Percentiles rank a stretch among this genome's conserved stretches.
Conservation (phyloP, 129 eudicot genomes). For the Scalesia atractyloides region DNA sequence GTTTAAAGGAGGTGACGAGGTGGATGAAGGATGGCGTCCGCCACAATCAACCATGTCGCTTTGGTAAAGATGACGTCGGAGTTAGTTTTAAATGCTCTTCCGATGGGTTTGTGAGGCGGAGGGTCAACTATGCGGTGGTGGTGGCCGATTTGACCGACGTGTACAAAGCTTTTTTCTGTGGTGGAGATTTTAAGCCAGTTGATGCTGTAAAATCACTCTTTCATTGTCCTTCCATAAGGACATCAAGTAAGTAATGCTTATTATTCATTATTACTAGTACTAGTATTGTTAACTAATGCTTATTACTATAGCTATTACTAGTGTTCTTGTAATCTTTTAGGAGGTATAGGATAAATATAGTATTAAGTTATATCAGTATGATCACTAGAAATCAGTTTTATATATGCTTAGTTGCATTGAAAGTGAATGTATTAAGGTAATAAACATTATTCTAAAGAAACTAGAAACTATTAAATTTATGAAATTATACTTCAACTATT, state of each 20-base stretch:
- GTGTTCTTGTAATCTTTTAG: no score
- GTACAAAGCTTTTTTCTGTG: slow-evolving; percentile 46
- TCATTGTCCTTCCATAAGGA: slow-evolving; percentile 46
- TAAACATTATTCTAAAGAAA: no score
- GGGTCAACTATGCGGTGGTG: slow-evolving; percentile 57
- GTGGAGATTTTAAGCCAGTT: slow-evolving; percentile 55
- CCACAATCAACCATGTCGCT: slow-evolving; percentile 61
- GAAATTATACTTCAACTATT: no score
- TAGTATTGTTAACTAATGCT: no score
- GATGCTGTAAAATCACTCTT: slow-evolving; percentile 56
- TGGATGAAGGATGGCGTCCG: slow-evolving; percentile 67
- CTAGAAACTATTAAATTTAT: no score
- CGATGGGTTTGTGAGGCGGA: slow-evolving; percentile 52
- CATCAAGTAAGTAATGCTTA: slow-evolving; percentile 54
- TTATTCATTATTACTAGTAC: no score
- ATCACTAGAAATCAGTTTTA: no score
- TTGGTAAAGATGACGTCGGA: slow-evolving; percentile 37
- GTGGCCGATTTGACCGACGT: slow-evolving; percentile 60
- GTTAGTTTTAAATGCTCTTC: slow-evolving; percentile 27
- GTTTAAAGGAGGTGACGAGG: slow-evolving; percentile 48
- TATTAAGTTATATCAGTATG: no score
- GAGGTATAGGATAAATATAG: no score
- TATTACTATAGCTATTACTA: no score
- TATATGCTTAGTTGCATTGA: no score
- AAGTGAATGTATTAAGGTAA: no score